A percentile compares a stretch with the other conserved stretches of the same genome.
These are phyloP conservation scores for Turnera subulata DNA, from an alignment of 345 rosid species.

Conservation along the genomic window DNA sequence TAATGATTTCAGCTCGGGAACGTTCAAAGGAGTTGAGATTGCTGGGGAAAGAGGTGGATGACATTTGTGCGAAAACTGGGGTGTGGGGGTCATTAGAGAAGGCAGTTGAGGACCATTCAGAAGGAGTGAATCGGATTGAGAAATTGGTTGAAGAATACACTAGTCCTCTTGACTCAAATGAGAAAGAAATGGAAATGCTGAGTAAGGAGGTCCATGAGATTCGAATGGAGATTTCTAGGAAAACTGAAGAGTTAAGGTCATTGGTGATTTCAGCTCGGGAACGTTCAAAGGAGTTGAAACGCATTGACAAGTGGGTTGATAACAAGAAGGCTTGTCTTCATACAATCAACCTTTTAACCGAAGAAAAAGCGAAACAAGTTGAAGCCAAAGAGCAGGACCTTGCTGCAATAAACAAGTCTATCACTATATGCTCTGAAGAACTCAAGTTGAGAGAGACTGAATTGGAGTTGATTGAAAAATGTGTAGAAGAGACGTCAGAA, in stretches of 20 bases:
- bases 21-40: conserved; percentile 4
- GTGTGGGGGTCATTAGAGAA: too few relatives aligned
- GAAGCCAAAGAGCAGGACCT: conserved; percentile 19
- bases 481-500: not conserved
- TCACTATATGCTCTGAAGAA: conserved; percentile 13
- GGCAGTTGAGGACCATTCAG: too few relatives aligned
- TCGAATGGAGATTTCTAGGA: too few relatives aligned
- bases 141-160: conserved; percentile 11
- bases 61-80: too few relatives aligned
- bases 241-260: not conserved
- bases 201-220: too few relatives aligned
- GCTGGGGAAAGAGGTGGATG: too few relatives aligned
- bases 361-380: conserved; percentile 7
- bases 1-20: not conserved
- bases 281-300: not conserved
- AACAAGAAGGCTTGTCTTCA: conserved; percentile 3
- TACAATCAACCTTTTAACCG: conserved; percentile 3
- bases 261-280: conserved; percentile 3
- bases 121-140: too few relatives aligned
- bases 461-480: conserved; percentile 6
- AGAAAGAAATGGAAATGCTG: too few relatives aligned
- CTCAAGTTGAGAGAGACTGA: conserved; percentile 8
- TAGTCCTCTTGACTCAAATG: conserved; percentile 1
- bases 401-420: conserved; percentile 19
- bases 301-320: conserved; percentile 8